A percentile compares a stretch with the other conserved stretches of the same genome.
Conservation (phyloP, 768 basidiomycete genomes). For the Phylloporus arenicola region DNA sequence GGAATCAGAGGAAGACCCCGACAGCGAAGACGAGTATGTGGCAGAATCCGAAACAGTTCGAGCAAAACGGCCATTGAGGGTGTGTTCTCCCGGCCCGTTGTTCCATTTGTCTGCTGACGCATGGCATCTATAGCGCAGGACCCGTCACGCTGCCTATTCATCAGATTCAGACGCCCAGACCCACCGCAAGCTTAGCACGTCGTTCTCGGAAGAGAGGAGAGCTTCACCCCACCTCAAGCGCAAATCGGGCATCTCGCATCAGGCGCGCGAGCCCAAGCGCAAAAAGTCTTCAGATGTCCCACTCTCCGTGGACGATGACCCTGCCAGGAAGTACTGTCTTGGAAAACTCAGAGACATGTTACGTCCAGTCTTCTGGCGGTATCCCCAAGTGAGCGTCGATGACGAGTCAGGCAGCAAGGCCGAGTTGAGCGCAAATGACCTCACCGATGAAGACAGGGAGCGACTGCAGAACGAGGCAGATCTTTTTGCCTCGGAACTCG, state of each 20-base stretch:
- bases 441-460: conserved; percentile 57
- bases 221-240: conserved; percentile 44
- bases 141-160: conserved; percentile 35
- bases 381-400: conserved; percentile 49
- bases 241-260: conserved; percentile 40
- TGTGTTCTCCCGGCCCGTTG: conserved; percentile 28
- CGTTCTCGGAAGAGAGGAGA: conserved; percentile 18
- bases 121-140: conserved; percentile 36
- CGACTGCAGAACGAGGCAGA: conserved; percentile 52
- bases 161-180: conserved; percentile 39
- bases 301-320: conserved; percentile 51
- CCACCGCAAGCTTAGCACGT: conserved; percentile 14
- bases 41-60: conserved; percentile 37
- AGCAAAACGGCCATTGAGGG: conserved; percentile 37
- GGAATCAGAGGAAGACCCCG: conserved; percentile 45
- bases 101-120: conserved; percentile 12
- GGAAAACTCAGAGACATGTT: conserved; percentile 71
- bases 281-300: conserved; percentile 41
- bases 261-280: conserved; percentile 41
- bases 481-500: conserved; percentile 65
- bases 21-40: conserved; percentile 72
- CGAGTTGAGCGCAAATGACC: conserved; percentile 46
- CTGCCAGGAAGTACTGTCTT: conserved; percentile 74
- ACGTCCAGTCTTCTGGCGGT: conserved; percentile 62
- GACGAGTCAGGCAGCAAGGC: conserved; percentile 31